Evolutionary conservation across 2,329 filamentous ascomycete genomes (phyloP), one percentile per base, ranked within the genome.

Genomic region (Parascedosporium putredinis): DNA sequence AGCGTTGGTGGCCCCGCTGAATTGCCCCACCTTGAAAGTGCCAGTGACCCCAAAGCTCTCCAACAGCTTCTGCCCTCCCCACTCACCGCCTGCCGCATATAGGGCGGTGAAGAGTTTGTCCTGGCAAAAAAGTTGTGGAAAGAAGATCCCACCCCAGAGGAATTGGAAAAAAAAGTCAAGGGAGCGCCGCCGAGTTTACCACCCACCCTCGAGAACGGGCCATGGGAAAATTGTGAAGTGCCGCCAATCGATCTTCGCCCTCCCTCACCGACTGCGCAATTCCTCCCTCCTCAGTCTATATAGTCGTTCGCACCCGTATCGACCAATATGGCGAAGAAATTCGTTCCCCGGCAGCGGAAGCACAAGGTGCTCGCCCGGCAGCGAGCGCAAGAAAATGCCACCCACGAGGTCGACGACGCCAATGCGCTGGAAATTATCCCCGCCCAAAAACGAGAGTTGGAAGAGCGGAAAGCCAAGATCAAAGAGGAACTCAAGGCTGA

Each of bases 321-420:
- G 14, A 34, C 51, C 51, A 64, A 58, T 14, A 78, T 78, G 74
- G 67, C 67, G 4, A 76, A 57, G 67, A 51, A 75, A 59, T 83
- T 81, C 55, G 76, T 83, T 1, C 78, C 81, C 33, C 72, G 81
- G 23, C 78, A 83, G 67, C 72, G 81, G 53, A 85, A 85, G 66
- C 81, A 83, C 63, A 84, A 79, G 59, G 81, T 80, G 33, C 70
- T 86, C 18, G 84, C 83, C 25, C 79, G 83, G 36, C 70, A 79
- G 58, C 76, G 76, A 60, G 69, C 70, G 45, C 62, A 67, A 44
- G 65, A 74, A 52, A 67, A 69, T 53, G 64, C 59, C 25, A 62
- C 59, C 20, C 65, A 68, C 56, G 62, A 68, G 44, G 62, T 67
- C 51, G 58, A 66, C 38, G 71, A 85, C 57, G 70, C 75, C 51